A percentile compares a stretch with the other conserved stretches of the same genome.
Conservation (phyloP, 1,284 basidiomycete genomes). For the Pascua guehoae region DNA sequence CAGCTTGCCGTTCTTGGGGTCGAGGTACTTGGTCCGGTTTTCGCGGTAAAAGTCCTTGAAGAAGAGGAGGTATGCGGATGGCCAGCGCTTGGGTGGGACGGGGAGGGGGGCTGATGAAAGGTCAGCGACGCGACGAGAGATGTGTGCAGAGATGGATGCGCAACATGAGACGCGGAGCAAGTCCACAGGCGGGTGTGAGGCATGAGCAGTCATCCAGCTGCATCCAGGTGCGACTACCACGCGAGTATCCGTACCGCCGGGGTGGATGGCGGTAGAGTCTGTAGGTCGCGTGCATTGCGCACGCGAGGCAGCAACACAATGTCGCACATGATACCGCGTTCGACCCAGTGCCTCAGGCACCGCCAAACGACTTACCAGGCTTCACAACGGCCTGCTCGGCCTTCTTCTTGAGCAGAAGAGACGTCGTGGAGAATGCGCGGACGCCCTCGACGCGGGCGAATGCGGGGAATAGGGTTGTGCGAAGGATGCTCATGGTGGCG, state of each 20-base stretch:
- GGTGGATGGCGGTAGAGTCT: too few relatives aligned
- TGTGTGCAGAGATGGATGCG: neutral
- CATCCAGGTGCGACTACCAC: neutral
- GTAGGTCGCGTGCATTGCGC: too few relatives aligned
- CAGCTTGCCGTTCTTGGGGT: slow-evolving; percentile 17
- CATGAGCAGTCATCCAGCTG: too few relatives aligned
- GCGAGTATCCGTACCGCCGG: neutral
- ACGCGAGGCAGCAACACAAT: too few relatives aligned
- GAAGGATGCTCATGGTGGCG: neutral
- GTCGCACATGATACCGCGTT: too few relatives aligned
- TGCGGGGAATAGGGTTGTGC: neutral
- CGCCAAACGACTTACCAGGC: too few relatives aligned
- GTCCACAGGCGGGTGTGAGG: too few relatives aligned
- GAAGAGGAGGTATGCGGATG: slow-evolving; percentile 30
- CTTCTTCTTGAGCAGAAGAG: neutral
- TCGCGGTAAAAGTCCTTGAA: slow-evolving; percentile 14
- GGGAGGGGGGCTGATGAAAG: neutral
- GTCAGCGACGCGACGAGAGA: neutral
- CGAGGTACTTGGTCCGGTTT: slow-evolving; percentile 6
- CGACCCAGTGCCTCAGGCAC: too few relatives aligned
- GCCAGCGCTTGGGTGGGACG: slow-evolving; percentile 15
- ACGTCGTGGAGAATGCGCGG: neutral
- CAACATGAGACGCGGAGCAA: neutral
- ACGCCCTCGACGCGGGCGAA: neutral
- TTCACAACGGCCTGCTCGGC: slow-evolving; percentile 1